These are phyloP conservation scores for Calocybe gambosa DNA, from an alignment of 1,284 basidiomycete species.

Conservation along the genomic window DNA sequence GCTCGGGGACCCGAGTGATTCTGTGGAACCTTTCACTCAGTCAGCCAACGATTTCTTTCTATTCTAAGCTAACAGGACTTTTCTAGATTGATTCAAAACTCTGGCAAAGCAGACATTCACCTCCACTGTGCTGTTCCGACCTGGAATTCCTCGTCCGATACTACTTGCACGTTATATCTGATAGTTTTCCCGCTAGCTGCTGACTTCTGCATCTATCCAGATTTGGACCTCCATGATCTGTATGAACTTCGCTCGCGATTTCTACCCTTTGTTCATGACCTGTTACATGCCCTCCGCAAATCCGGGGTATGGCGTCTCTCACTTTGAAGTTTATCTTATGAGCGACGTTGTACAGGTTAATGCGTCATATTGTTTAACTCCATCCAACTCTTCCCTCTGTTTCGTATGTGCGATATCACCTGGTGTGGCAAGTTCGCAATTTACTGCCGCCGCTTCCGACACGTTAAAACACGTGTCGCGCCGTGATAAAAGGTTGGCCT, in stretches of 20 bases:
- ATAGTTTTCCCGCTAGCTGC: background rate
- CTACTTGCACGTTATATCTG: conserved; percentile 40
- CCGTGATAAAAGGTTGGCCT: conserved; percentile 36
- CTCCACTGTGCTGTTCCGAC: conserved; percentile 63
- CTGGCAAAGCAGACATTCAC: conserved; percentile 35
- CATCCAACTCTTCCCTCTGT: conserved; percentile 53
- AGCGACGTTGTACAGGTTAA: conserved; percentile 34
- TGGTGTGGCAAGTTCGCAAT: conserved; percentile 33
- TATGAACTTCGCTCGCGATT: conserved; percentile 57
- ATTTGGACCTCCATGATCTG: conserved; percentile 61
- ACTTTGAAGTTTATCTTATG: background rate
- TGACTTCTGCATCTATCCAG: conserved; percentile 25
- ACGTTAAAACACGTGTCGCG: conserved; percentile 40
- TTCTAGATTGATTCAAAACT: conserved; percentile 34
- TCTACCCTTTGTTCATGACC: conserved; percentile 59
- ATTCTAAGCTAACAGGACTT: background rate
- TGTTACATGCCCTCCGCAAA: conserved; percentile 52
- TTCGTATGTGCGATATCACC: conserved; percentile 46
- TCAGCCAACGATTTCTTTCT: conserved; percentile 22
- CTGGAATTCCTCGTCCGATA: conserved; percentile 49
- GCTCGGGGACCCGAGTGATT: conserved; percentile 46
- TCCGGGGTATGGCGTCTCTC: conserved; percentile 44
- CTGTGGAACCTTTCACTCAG: conserved; percentile 54
- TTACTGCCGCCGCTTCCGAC: conserved; percentile 37
- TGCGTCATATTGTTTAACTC: conserved; percentile 56